These are phyloP conservation scores for Mucor irregularis DNA, from an alignment of 371 early-diverging fungal genomes.

Conservation along the genomic window DNA sequence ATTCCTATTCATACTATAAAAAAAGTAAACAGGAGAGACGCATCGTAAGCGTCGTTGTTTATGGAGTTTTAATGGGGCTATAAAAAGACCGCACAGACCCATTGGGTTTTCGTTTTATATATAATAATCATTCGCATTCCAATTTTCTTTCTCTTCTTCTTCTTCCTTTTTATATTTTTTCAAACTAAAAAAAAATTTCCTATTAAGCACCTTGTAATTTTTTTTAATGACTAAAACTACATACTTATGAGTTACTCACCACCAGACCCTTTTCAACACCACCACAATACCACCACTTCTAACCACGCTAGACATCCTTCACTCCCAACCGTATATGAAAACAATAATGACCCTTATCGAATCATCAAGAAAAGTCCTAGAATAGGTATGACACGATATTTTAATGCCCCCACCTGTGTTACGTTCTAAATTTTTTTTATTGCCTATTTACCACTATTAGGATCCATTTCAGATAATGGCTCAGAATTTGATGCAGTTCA, in stretches of 20 bases:
- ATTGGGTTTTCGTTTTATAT: too few relatives aligned
- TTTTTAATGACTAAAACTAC: background rate
- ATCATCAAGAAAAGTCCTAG: conserved; percentile 14
- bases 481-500: conserved; percentile 29
- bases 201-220: background rate
- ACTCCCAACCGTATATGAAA: conserved; percentile 24
- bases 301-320: conserved; percentile 9
- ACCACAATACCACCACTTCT: background rate
- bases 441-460: conserved; percentile 9
- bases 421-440: background rate
- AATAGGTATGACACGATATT: conserved; percentile 4
- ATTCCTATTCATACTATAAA: too few relatives aligned
- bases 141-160: background rate
- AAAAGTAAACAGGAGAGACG: too few relatives aligned
- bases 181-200: too few relatives aligned
- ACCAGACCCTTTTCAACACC: background rate
- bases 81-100: conserved; percentile 3
- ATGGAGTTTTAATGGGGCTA: too few relatives aligned
- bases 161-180: background rate
- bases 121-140: too few relatives aligned
- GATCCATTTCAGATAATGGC: conserved; percentile 18
- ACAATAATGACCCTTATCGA: conserved; percentile 29
- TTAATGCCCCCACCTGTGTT: too few relatives aligned
- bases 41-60: too few relatives aligned
- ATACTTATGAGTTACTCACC: conserved; percentile 11